A percentile compares a stretch with the other conserved stretches of the same genome.
phyloP scores from a whole-genome alignment of 2,329 filamentous ascomycete species.

The Verticillium nubilum region DNA sequence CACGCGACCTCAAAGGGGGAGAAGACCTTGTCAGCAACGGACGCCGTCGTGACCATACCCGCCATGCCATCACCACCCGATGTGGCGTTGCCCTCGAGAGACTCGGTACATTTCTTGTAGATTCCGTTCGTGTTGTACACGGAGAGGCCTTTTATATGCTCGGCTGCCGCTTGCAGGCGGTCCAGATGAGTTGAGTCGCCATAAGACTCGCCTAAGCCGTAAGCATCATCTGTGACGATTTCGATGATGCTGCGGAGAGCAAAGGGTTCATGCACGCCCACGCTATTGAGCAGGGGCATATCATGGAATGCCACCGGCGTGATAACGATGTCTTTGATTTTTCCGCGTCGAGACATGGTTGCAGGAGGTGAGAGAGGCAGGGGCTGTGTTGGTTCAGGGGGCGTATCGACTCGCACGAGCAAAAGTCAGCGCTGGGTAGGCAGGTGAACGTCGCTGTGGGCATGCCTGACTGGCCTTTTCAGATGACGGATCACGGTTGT shows the following conservation, averaged over 20 bases:
- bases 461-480: neutral
- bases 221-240: slow-evolving; percentile 24
- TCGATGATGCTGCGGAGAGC: slow-evolving; percentile 36
- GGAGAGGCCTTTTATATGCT: slow-evolving; percentile 21
- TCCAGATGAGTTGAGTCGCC: slow-evolving; percentile 30
- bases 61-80: slow-evolving; percentile 61
- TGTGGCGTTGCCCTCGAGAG: slow-evolving; percentile 36
- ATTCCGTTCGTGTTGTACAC: slow-evolving; percentile 69
- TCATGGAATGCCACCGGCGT: slow-evolving; percentile 38
- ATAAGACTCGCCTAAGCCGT: slow-evolving; percentile 35
- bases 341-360: slow-evolving; percentile 19
- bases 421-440: too few species aligned
- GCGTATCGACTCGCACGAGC: neutral
- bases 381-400: neutral
- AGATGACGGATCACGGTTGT: neutral
- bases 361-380: neutral
- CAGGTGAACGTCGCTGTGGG: neutral
- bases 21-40: slow-evolving; percentile 33
- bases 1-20: slow-evolving; percentile 36
- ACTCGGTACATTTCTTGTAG: slow-evolving; percentile 76
- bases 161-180: slow-evolving; percentile 25
- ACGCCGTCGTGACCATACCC: slow-evolving; percentile 35
- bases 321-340: slow-evolving; percentile 32
- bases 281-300: slow-evolving; percentile 36
- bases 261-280: slow-evolving; percentile 36